Evolutionary conservation across 805 yeast species (phyloP), one percentile per base, ranked within the genome.

Genomic region (Wickerhamomyces kurtzmanii): DNA sequence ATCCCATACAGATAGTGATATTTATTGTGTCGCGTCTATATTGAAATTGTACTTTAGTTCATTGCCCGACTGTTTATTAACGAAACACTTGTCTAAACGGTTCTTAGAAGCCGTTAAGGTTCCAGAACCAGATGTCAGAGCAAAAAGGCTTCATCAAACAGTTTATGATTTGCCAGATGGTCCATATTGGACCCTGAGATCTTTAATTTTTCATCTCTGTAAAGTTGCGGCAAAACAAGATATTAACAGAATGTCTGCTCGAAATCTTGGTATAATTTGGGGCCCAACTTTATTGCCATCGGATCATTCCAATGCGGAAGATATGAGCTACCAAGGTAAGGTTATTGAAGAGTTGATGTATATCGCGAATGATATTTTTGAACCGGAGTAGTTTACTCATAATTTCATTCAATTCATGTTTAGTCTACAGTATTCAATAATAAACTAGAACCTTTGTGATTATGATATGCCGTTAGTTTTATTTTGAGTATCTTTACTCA

Each of bases 161-260:
- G 83, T 91, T 25, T 91, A 80, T 58, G 81, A 82, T 39, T 65
- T 91, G 31, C 96, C 96, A 0, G 98, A 91, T 55, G 91, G 94
- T 1, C 85, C 89, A 32, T 91, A 91, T 51, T 87, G 94, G 64
- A 87, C 97, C 0, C 63, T 91, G 40, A 63, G 96, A 39, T 74
- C 84, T 20, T 58, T 91, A 39, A 59, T 87, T 2, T 84, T 89
- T 65, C 99, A 91, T 52, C 68, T 91, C 36, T 75, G 78, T 36
- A 70, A 78, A 31, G 76, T 91, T 10, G 72, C 78, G 21, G 66
- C 68, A 17, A 63, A 74, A 31, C 77, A 75, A 43, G 63, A 64
- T 13, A 41, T 55, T 20, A 85, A 86, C 49, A 68, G 91, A 48
- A 91, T 91, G 98, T 75, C 75, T 26, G 65, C 76, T 32, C 77